phyloP scores from a whole-genome alignment of 2,329 filamentous ascomycete genomes.

The Pseudogymnoascus sp. region DNA sequence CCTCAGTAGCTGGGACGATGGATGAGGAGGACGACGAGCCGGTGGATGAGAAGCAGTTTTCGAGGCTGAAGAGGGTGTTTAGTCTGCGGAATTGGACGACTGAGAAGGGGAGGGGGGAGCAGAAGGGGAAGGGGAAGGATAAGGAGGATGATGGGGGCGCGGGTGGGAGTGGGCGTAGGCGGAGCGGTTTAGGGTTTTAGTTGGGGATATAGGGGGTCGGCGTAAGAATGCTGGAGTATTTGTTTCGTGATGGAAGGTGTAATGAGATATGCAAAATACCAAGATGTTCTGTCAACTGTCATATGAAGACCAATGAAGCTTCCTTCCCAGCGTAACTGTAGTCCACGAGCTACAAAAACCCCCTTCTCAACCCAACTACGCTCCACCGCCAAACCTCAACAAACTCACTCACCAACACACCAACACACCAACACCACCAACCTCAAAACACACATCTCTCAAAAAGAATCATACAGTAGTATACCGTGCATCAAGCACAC shows the following conservation, averaged over 20 bases:
- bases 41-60: background rate
- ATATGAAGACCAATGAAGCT: too few species aligned
- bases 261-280: background rate
- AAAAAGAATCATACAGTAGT: slow-evolving; percentile 5
- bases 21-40: background rate
- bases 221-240: background rate
- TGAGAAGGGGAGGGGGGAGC: background rate
- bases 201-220: background rate
- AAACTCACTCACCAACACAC: background rate
- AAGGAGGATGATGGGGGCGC: background rate
- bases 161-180: background rate
- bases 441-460: background rate
- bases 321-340: background rate
- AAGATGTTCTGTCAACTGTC: background rate
- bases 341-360: background rate
- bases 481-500: slow-evolving; percentile 1
- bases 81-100: background rate
- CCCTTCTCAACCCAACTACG: background rate
- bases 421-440: background rate
- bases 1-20: too few species aligned
- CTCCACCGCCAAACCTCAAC: background rate
- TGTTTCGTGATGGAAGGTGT: background rate
- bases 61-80: background rate
- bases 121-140: background rate
- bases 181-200: background rate